Percentiles rank a stretch among this genome's conserved stretches.
Conservation (phyloP, 306 rosid species). For the Gillenia trifoliata region DNA sequence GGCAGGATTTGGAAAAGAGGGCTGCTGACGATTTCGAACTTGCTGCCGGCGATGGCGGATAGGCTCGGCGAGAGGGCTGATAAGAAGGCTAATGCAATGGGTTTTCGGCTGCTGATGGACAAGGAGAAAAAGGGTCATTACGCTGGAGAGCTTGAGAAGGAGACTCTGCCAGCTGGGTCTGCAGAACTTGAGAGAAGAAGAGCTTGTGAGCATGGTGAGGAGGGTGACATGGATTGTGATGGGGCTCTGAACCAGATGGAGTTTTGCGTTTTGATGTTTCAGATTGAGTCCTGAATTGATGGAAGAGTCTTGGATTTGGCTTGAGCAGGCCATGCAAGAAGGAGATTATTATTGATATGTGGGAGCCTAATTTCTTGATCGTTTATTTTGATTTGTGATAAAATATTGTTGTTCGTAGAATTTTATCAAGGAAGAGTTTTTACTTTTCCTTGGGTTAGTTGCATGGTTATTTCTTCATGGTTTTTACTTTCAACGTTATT, state of each 20-base stretch:
- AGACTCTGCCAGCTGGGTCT: constrained; percentile 62
- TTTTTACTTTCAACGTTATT: not conserved
- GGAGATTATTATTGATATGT: not conserved
- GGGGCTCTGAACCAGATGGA: constrained; percentile 78
- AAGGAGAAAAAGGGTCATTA: constrained; percentile 64
- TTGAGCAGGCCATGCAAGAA: constrained; percentile 47
- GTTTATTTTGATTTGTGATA: not conserved
- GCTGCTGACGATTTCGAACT: constrained; percentile 38
- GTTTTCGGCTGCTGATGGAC: constrained; percentile 72
- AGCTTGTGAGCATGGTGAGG: constrained; percentile 70
- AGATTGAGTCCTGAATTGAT: constrained; percentile 84
- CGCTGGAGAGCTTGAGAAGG: constrained; percentile 58
- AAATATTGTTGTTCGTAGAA: too few relatives aligned
- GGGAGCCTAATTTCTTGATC: not conserved
- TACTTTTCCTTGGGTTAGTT: too few relatives aligned
- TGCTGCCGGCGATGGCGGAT: constrained; percentile 72
- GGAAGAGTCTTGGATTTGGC: constrained; percentile 63
- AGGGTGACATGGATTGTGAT: constrained; percentile 82
- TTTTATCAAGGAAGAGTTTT: too few relatives aligned
- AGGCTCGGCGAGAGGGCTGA: constrained; percentile 75
- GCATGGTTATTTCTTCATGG: too few relatives aligned
- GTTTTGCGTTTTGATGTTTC: constrained; percentile 93
- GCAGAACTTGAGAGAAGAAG: constrained; percentile 56
- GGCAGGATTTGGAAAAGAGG: constrained; percentile 38
- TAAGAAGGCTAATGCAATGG: constrained; percentile 81